Evolutionary conservation across 176 grass and related monocot genomes (phyloP), one percentile per base, ranked within the genome.

Genomic region (Zea luxurians): DNA sequence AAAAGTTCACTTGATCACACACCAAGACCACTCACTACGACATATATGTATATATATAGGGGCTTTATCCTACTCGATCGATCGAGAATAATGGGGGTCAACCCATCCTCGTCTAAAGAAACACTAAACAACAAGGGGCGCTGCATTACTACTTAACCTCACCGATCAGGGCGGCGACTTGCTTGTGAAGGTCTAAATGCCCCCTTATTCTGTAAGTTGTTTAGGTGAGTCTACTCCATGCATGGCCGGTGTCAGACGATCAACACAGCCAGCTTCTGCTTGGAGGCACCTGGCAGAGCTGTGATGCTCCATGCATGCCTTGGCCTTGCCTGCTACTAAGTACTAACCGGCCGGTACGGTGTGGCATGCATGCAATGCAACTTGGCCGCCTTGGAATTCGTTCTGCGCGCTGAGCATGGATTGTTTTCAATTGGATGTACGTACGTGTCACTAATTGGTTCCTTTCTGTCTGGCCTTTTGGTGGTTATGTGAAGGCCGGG

Each of bases 161-260:
- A 49, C 78, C 47, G 78, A 83, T 83, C 70, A 85, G 66, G 27
- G 0, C 27, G 27, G 54, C 61, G 71, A 88, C 82, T 75, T 84
- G 58, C 82, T 75, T 84, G 58, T 71, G 75, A 83, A 87, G 84
- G 75, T 83, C 80, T 77, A n/a, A 76, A 76, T 70, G 71, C 11
- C 75, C 11, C 75, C 65, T 76, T 87, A 70, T 64, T 83, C 21
- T 65, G 76, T 57, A 84, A 85, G 86, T 92, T 92, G 87, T 92
- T 95, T 95, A 95, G 89, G 92, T 95, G 86, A 87, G 76, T 95
- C 89, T 92, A 85, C 86, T 95, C 89, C 86, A 95, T 91, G 27
- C 27, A 27, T 27, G 27, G 27, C 27, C 27, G 89, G 81, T 77
- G 82, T 83, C 83, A 87, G 76, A 27, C 27, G 27, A 76, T 67